Conservation (phyloP, 2,329 filamentous ascomycete species). For the Falciphora oryzae region DNA sequence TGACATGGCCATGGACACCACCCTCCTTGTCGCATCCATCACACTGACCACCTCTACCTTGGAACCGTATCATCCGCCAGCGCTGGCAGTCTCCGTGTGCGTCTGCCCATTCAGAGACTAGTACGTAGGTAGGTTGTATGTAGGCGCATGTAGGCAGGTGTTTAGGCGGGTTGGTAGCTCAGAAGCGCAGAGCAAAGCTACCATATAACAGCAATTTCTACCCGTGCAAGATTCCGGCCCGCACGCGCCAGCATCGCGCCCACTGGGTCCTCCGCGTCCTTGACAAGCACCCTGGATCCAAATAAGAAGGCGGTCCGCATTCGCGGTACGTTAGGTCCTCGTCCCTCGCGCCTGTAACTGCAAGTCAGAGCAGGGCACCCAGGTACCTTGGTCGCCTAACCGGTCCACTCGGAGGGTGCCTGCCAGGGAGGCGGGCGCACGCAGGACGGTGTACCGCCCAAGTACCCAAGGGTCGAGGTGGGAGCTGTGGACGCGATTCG, state of each 20-base stretch:
- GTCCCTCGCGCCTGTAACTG: background rate
- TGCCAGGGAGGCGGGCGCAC: background rate
- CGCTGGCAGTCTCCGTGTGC: background rate
- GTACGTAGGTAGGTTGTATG: background rate
- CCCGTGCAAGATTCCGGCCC: background rate
- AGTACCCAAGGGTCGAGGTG: background rate
- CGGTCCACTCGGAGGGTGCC: background rate
- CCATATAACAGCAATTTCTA: background rate
- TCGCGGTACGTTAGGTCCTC: too few relatives aligned
- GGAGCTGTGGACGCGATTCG: conserved; percentile 8
- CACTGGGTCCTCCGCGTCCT: background rate
- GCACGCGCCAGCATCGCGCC: background rate
- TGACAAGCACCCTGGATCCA: background rate
- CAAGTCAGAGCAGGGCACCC: background rate
- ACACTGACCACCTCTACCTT: background rate
- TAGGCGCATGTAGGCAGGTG: background rate
- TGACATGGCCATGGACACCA: conserved; percentile 1
- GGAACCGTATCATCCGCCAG: background rate
- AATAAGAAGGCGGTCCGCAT: background rate
- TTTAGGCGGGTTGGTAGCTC: background rate
- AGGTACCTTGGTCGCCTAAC: background rate
- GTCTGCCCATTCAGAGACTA: background rate
- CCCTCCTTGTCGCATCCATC: background rate
- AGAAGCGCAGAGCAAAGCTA: background rate
- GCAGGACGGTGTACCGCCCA: background rate